Conservation (phyloP, 345 rosid species). For the Melaleuca quinquenervia region DNA sequence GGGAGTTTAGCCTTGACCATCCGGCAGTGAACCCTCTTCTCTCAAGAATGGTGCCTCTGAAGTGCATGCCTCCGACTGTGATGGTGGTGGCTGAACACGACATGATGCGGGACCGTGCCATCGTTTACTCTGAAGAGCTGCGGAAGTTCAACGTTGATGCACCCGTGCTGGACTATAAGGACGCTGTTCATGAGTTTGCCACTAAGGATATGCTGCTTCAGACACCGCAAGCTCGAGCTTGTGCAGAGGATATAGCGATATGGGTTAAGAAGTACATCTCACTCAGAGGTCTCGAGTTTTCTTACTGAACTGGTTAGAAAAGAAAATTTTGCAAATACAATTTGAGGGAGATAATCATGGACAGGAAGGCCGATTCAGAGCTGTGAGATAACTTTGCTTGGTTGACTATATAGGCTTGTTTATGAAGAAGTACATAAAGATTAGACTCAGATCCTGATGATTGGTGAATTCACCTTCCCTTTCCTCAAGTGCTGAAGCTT, state of each 20-base stretch:
- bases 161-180: slow-evolving; percentile 83
- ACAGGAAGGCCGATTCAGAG: neutral
- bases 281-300: slow-evolving; percentile 77
- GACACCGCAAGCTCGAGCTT: slow-evolving; percentile 85
- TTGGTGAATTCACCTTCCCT: neutral
- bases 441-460: neutral
- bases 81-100: slow-evolving; percentile 90
- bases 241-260: slow-evolving; percentile 81
- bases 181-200: slow-evolving; percentile 88
- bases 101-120: slow-evolving; percentile 93
- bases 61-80: slow-evolving; percentile 86
- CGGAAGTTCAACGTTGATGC: slow-evolving; percentile 81
- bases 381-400: neutral
- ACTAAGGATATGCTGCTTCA: slow-evolving; percentile 80
- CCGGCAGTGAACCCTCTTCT: slow-evolving; percentile 77
- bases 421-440: neutral
- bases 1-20: slow-evolving; percentile 65
- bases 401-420: neutral
- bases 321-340: neutral
- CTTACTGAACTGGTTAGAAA: slow-evolving; percentile 33
- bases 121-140: slow-evolving; percentile 73
- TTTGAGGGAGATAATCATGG: neutral
- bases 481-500: neutral
- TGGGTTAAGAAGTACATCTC: slow-evolving; percentile 94
- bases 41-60: slow-evolving; percentile 58